A percentile compares a stretch with the other conserved stretches of the same genome.
Conservation (phyloP, 352 stramenopile species). For the Globisporangium okanoganense region DNA sequence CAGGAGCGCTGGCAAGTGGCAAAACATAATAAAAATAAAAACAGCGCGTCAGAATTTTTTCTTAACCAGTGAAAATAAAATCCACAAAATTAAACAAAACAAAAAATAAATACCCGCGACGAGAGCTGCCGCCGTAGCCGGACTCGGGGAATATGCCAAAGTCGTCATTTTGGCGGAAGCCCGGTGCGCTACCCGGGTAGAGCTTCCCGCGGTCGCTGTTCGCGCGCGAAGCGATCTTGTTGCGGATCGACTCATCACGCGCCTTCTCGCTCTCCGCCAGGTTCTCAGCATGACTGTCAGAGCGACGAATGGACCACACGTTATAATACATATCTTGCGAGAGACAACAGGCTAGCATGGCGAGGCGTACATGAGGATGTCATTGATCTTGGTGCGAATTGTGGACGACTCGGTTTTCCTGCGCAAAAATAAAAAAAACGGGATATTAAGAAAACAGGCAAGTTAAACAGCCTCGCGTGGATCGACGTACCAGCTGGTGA, state of each 20-base stretch:
- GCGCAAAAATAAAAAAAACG: background rate
- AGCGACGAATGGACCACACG: too few species aligned
- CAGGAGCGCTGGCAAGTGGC: slow-evolving; percentile 13
- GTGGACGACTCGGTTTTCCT: slow-evolving; percentile 58
- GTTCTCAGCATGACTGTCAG: slow-evolving; percentile 43
- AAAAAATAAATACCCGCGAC: slow-evolving; percentile 36
- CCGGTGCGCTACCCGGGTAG: slow-evolving; percentile 17
- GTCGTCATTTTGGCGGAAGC: slow-evolving; percentile 43
- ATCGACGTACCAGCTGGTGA: slow-evolving; percentile 59
- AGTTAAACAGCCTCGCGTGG: too few species aligned
- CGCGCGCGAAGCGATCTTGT: slow-evolving; percentile 47
- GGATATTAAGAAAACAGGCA: background rate
- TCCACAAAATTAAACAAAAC: background rate
- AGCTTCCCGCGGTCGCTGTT: slow-evolving; percentile 49
- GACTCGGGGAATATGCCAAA: slow-evolving; percentile 38
- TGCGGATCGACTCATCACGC: slow-evolving; percentile 44
- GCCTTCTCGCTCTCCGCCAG: slow-evolving; percentile 45
- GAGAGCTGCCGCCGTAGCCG: slow-evolving; percentile 17
- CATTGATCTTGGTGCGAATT: slow-evolving; percentile 63
- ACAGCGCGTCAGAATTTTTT: background rate
- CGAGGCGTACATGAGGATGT: slow-evolving; percentile 50
- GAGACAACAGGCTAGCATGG: slow-evolving; percentile 3
- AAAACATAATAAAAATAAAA: background rate
- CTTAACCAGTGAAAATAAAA: background rate
- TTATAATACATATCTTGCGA: background rate